These are phyloP conservation scores for Chionographis japonica DNA, from an alignment of 106 monocot species.

Conservation along the genomic window DNA sequence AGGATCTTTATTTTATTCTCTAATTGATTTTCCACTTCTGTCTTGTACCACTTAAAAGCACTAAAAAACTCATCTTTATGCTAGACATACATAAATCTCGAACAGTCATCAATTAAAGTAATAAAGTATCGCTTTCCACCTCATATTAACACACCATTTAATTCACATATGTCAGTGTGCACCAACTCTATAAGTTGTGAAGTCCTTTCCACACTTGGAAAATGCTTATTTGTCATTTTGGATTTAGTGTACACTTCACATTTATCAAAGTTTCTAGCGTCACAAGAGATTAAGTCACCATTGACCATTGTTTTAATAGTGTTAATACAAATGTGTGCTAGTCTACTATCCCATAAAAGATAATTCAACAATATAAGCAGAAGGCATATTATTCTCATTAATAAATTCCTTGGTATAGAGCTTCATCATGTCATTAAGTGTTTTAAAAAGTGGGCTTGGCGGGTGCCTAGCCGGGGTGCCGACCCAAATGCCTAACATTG, in stretches of 20 bases:
- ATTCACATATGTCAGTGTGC: not conserved
- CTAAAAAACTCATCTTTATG: not conserved
- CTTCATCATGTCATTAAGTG: not conserved
- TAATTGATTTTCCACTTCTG: not conserved
- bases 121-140: conserved; percentile 1
- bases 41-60: not conserved
- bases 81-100: not conserved
- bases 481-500: no score
- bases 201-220: not conserved
- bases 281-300: not conserved
- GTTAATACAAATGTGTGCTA: not conserved
- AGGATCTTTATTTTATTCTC: not conserved
- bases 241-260: no score
- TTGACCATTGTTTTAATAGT: not conserved
- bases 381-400: not conserved
- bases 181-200: not conserved
- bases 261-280: not conserved
- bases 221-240: not conserved
- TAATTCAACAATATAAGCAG: not conserved
- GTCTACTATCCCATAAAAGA: no score
- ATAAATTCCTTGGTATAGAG: not conserved
- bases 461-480: no score
- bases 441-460: no score
- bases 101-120: conserved; percentile 8
- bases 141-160: not conserved